phyloP scores from a whole-genome alignment of 495 filamentous ascomycete species.

The Penicillium chermesinum region DNA sequence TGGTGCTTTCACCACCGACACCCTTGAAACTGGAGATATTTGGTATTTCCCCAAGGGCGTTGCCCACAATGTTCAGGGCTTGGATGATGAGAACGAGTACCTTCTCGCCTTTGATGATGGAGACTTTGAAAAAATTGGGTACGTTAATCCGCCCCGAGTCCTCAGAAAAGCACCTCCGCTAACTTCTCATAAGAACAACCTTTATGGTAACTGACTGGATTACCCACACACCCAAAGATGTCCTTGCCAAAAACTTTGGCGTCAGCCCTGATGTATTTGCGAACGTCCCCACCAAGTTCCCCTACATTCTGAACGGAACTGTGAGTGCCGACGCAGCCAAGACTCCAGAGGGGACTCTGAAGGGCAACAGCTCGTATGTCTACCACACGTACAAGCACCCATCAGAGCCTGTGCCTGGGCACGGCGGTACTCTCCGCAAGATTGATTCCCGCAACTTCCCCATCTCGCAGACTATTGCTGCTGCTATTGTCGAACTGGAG shows the following conservation, averaged over 20 bases:
- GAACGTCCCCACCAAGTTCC: slow-evolving; percentile 52
- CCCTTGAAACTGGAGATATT: slow-evolving; percentile 62
- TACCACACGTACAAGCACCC: slow-evolving; percentile 55
- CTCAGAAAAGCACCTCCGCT: not conserved
- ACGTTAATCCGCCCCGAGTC: not conserved
- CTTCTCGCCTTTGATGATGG: slow-evolving; percentile 67
- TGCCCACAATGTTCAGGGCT: slow-evolving; percentile 64
- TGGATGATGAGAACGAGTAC: slow-evolving; percentile 66
- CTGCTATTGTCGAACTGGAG: slow-evolving; percentile 54
- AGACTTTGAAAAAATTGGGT: slow-evolving; percentile 22
- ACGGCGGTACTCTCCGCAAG: slow-evolving; percentile 58
- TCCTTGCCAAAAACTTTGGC: slow-evolving; percentile 62
- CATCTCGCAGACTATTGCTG: slow-evolving; percentile 58
- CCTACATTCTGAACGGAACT: slow-evolving; percentile 65
- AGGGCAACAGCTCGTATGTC: slow-evolving; percentile 54
- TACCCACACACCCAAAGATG: slow-evolving; percentile 59
- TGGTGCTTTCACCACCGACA: slow-evolving; percentile 64
- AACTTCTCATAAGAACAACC: not conserved
- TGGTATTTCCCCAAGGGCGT: slow-evolving; percentile 74
- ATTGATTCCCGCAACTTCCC: slow-evolving; percentile 63
- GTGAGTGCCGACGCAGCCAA: slow-evolving; percentile 39
- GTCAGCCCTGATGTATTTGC: slow-evolving; percentile 54
- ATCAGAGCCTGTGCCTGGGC: slow-evolving; percentile 37
- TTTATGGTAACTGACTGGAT: slow-evolving; percentile 1
- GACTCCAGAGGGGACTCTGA: slow-evolving; percentile 39